Evolutionary conservation across 176 grass and related monocot genomes (phyloP), one percentile per base, ranked within the genome.

Genomic region (Olyra latifolia): DNA sequence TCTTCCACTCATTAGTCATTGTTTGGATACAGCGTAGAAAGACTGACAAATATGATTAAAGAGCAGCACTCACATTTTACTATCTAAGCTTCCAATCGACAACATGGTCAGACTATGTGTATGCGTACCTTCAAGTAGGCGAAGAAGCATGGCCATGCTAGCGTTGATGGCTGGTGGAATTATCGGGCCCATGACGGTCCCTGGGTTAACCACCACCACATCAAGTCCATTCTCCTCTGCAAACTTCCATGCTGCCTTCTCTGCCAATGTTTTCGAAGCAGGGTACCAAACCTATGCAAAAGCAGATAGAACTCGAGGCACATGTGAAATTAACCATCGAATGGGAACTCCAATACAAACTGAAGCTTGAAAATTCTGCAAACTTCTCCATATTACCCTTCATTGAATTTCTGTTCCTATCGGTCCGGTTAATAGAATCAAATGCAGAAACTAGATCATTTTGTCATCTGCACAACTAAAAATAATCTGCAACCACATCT

Each of bases 221-320:
- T 99, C 92, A 20, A 95, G 40, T 2, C 81, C 72, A 10, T 95
- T 95, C 86, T 93, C 92, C 76, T 95, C 86, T 45, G 96, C 92
- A 54, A 98, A 98, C 75, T 89, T 88, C 88, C 96, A 98, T 71
- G 92, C 90, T 0, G 84, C 96, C 75, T 95, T 91, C 90, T 98
- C 96, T 29, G 92, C 96, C 61, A 99, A 29, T 13, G 96, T 71
- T 76, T 99, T 99, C 0, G 92, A 99, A 65, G 74, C 84, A 66
- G 96, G 90, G 85, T 99, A 99, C 96, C 96, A 95, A 39, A 99
- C 39, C 96, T 95, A 72, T 38, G 39, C 24, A 90, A 30, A 17
- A 27, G 16, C 61, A 76, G 11, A 79, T 19, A 35, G 16, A 19
- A 6, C 4, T 25, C 66, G 48, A 58, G 59, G 59, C 29, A 67